Evolutionary conservation across 2,329 filamentous ascomycete species (phyloP), one percentile per base, ranked within the genome.

Genomic region (Calonectria montana): DNA sequence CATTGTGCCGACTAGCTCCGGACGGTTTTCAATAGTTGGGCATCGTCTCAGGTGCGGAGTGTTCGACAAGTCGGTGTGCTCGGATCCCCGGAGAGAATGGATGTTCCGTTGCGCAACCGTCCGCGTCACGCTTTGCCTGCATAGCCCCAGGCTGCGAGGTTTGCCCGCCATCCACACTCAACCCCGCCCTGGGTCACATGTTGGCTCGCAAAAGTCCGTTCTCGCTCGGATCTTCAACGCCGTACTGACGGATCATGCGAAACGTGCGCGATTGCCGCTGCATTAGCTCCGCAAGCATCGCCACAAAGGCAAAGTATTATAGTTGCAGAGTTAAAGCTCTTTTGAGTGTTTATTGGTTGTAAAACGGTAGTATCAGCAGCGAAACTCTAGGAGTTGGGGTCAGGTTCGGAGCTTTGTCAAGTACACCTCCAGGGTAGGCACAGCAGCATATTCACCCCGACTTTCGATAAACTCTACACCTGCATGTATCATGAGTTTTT

Each of bases 141-240:
- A 59, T 59, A 59, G 53, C 53, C 53, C 25, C 53, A 37, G 31
- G 53, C n/a, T 25, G 8, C 53, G 10, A 16, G 21, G 13, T 15
- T 37, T 59, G 53, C 31, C 23, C 29, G 13, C 53, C 53, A 59
- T 39, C 53, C 53, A 39, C 53, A 59, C 21, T 59, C 53, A 59
- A 70, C 68, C 68, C 68, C 68, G 55, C 68, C 62, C 27, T 15
- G 7, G 10, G 50, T 70, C 68, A 70, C 62, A 70, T 70, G 68
- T 39, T 59, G 35, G 53, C 41, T 61, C 21, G 27, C 9, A 25
- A 59, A 13, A 35, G 15, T 6, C 21, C 50, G 37, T 35, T 21
- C 53, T 39, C 37, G 53, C 53, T 39, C 53, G 53, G 35, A 59
- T 59, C 53, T 39, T 25, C 12, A 16, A 23, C 31, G 31, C 31